Conservation (phyloP, 2,329 filamentous ascomycete genomes). For the Venturia asperata region DNA sequence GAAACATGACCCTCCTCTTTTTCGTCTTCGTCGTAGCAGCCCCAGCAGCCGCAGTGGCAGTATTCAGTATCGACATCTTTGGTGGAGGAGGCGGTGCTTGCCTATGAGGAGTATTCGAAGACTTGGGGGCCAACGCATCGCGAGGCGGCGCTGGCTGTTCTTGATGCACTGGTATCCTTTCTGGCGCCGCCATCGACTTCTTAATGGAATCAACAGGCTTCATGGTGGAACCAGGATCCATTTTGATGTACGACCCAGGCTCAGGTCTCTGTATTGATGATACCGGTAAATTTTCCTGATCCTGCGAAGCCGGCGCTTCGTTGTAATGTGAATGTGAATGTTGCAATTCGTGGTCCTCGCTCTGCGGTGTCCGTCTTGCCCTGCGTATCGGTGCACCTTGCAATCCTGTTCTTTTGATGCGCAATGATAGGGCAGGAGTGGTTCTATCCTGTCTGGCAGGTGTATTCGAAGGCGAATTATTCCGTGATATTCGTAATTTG, state of each 20-base stretch:
- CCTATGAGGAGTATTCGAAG: conserved; percentile 30
- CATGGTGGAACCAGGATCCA: conserved; percentile 19
- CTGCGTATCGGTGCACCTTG: conserved; percentile 35
- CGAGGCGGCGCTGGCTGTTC: conserved; percentile 12
- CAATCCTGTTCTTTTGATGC: conserved; percentile 34
- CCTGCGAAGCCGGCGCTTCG: conserved; percentile 53
- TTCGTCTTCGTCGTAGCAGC: conserved; percentile 66
- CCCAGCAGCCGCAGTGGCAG: conserved; percentile 76
- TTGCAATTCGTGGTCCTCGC: conserved; percentile 18
- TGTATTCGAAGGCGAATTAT: conserved; percentile 31
- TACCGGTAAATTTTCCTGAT: conserved; percentile 76
- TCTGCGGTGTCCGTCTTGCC: conserved; percentile 33
- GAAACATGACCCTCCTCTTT: conserved; percentile 76
- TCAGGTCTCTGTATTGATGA: conserved; percentile 31
- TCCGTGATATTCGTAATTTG: conserved; percentile 34
- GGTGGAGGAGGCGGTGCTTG: conserved; percentile 69
- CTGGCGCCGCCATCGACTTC: not conserved
- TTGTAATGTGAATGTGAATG: conserved; percentile 32
- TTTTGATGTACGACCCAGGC: conserved; percentile 31
- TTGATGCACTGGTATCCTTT: conserved; percentile 11
- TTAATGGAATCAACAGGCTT: conserved; percentile 22
- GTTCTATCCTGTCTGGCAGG: conserved; percentile 32
- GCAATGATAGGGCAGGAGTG: conserved; percentile 35
- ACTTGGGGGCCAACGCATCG: conserved; percentile 16
- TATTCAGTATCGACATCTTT: conserved; percentile 94